Conservation (phyloP, 208 protist species). For the Acanthamoeba divionensis region DNA sequence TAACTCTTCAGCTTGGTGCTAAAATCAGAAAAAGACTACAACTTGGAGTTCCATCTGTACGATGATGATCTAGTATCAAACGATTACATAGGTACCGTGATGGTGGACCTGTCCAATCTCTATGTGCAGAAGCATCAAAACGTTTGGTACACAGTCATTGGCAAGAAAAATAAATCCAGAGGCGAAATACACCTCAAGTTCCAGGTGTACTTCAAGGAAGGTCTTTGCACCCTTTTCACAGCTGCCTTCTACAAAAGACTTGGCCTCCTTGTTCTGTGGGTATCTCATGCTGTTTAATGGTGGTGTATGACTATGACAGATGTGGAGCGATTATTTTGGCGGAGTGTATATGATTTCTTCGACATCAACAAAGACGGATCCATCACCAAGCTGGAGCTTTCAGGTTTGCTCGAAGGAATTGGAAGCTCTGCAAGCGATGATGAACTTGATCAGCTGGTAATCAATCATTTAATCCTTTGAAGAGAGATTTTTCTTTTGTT, state of each 20-base stretch:
- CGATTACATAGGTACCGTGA: not conserved
- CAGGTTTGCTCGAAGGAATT: conserved; percentile 23
- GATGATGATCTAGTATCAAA: conserved; percentile 35
- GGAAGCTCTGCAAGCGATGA: not conserved
- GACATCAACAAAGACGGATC: not conserved
- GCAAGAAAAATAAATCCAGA: conserved; percentile 10
- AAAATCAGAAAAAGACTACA: conserved; percentile 1
- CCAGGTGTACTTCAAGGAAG: not conserved
- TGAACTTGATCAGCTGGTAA: not conserved
- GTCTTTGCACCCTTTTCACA: not conserved
- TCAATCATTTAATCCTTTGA: not conserved
- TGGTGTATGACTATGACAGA: not conserved
- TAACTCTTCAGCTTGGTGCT: conserved; percentile 18
- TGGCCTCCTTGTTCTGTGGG: not conserved
- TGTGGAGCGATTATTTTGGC: conserved; percentile 11
- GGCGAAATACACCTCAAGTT: conserved; percentile 30
- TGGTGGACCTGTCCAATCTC: conserved; percentile 3
- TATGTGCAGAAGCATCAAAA: not conserved
- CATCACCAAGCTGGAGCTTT: conserved; percentile 25
- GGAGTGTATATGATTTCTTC: conserved; percentile 29
- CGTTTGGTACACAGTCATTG: not conserved
- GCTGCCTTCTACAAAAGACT: not conserved
- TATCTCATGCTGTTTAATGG: not conserved
- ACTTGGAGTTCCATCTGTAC: not conserved
- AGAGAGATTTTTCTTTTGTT: not conserved